Evolutionary conservation across 1,284 basidiomycete genomes (phyloP).

Genomic region (Fomes fomentarius): DNA sequence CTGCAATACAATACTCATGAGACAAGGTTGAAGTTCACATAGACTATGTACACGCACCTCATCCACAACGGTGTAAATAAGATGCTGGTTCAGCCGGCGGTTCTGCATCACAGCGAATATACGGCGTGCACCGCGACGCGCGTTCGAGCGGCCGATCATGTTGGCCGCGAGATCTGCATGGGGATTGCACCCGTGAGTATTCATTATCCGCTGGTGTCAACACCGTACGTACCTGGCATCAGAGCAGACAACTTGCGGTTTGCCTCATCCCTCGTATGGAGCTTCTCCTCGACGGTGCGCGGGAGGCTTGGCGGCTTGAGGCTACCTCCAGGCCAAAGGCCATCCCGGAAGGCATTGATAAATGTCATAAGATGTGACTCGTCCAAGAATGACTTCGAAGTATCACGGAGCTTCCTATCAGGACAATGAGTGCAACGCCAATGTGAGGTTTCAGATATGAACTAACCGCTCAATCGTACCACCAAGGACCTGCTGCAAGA

Average conservation of each 20-base stretch:
- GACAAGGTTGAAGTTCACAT: neutral
- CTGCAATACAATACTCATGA: slow-evolving; percentile 11
- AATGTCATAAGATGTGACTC: slow-evolving; percentile 71
- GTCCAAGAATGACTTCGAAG: slow-evolving; percentile 62
- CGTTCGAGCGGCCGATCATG: slow-evolving; percentile 95
- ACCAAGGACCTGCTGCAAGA: slow-evolving; percentile 93
- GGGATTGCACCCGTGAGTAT: slow-evolving; percentile 1
- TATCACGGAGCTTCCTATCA: slow-evolving; percentile 84
- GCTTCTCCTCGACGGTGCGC: slow-evolving; percentile 82
- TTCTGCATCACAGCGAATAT: slow-evolving; percentile 95
- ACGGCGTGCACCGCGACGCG: slow-evolving; percentile 86
- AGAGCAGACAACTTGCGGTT: slow-evolving; percentile 86
- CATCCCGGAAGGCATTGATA: slow-evolving; percentile 69
- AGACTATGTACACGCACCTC: slow-evolving; percentile 55
- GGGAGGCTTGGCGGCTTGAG: slow-evolving; percentile 62
- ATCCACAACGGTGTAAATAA: slow-evolving; percentile 85
- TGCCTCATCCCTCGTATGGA: slow-evolving; percentile 81
- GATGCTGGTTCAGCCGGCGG: slow-evolving; percentile 88
- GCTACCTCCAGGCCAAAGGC: slow-evolving; percentile 84
- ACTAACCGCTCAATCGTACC: slow-evolving; percentile 91
- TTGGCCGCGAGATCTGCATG: slow-evolving; percentile 92
- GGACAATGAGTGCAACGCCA: neutral
- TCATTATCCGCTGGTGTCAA: neutral
- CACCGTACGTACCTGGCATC: slow-evolving; percentile 72
- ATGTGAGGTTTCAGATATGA: no score